Base-by-base conservation (phyloP, 2,329 filamentous ascomycete species). In the Phaeosphaeria sp. region DNA sequence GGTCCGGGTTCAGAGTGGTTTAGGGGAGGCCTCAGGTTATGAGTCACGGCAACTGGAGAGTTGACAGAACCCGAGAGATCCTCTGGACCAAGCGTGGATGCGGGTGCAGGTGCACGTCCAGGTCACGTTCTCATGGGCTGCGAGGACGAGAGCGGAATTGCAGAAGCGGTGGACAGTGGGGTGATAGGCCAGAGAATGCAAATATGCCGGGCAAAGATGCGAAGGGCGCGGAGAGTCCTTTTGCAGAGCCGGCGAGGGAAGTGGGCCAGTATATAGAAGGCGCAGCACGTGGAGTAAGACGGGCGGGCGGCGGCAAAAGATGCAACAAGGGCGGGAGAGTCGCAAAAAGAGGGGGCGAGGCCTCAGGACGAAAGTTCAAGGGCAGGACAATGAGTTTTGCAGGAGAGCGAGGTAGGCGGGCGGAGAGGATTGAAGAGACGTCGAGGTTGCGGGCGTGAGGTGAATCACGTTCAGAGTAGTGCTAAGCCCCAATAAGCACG, bases 21-120 rank as follows among this genome's bases (percentile, higher is more conserved):
- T 57, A 64, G 61, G 63, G 60, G 64, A 15, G 68, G 66, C 68
- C 66, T 71, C 67, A 68, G 69, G 63, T 55, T 68, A 72, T 77
- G 74, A 77, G 72, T 77, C 74, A 77, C 64, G 63, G 59, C 51
- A 50, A 62, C 58, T 62, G 63, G 46, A 64, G 61, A 63, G 52
- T 64, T 63, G 56, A 63, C 66, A 67, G 60, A 67, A 62, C 63
- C 62, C 60, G 58, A 63, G 63, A 55, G 61, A 65, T 63, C 60
- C 66, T 62, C 54, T 59, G 50, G 56, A 67, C 65, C 64, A 66
- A 67, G 68, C 62, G 66, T 64, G 52, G 55, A 52, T 63, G 62
- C 56, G 55, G 60, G 56, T 63, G 59, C 62, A 55, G 63, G 51
- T 62, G 20, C 41, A 21, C 20, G 18, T 21, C 41, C 17, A 21